Conservation (phyloP, 495 filamentous ascomycete genomes). For the Aspergillus campestris region DNA sequence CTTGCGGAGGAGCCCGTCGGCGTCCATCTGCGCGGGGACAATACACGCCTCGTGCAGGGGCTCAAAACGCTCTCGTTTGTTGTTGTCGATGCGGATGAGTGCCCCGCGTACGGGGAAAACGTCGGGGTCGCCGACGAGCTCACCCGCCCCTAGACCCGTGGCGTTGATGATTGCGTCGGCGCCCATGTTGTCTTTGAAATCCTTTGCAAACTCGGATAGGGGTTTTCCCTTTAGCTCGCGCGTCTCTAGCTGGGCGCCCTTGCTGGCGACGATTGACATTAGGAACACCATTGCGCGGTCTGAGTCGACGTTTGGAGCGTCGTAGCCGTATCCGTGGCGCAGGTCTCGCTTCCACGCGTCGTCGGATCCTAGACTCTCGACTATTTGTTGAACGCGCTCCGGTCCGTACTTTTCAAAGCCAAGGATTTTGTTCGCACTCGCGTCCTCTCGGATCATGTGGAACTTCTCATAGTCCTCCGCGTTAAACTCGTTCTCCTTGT, state of each 20-base stretch:
- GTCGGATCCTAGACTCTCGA: no score
- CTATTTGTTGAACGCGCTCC: no score
- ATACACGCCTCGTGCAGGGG: not conserved
- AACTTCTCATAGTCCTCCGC: not conserved
- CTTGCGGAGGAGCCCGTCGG: no score
- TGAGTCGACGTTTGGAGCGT: constrained; percentile 42
- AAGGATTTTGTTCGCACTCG: no score
- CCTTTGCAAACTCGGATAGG: constrained; percentile 19
- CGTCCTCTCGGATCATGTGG: not conserved
- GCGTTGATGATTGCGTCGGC: constrained; percentile 42
- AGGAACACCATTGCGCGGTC: constrained; percentile 38
- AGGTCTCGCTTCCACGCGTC: not conserved
- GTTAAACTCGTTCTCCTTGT: not conserved
- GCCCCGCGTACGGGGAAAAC: not conserved
- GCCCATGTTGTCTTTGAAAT: constrained; percentile 19
- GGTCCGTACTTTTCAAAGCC: no score
- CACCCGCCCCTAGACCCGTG: constrained; percentile 24
- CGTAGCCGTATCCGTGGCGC: constrained; percentile 31
- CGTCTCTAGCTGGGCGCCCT: constrained; percentile 35
- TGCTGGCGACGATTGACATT: constrained; percentile 29
- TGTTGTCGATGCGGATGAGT: not conserved
- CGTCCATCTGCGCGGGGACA: not conserved
- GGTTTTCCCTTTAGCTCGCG: constrained; percentile 13
- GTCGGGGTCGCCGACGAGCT: not conserved
- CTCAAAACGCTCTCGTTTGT: not conserved